Base-by-base conservation (phyloP, 2,329 filamentous ascomycete genomes). In the Ascochyta rabiei region DNA sequence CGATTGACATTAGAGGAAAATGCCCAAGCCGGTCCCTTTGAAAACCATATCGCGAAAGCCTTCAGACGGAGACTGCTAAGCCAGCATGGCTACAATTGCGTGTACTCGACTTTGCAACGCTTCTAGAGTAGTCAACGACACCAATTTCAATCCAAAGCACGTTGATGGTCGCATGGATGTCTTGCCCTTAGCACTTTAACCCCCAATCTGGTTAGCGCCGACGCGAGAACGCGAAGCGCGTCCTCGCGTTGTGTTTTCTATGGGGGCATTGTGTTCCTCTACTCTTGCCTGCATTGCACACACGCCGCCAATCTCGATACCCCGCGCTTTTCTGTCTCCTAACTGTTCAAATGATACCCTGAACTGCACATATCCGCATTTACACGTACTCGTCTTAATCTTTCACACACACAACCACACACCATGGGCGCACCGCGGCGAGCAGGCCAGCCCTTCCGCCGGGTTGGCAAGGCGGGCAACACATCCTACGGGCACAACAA, bases 401-500 rank as follows among this genome's bases (percentile, higher is more conserved):
- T 53, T 49, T 54, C 45, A 13, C 6, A 13, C 42, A 42, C 58
- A 28, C 48, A 5, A 46, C 53, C 43, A 35, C 58, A 67, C 70
- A 68, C 48, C 56, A 81, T 81, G 79, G 72, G 52, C 45, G 52
- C 78, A 35, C 76, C 79, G 48, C 77, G 77, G 65, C 69, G 77
- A 39, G 59, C 67, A 61, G 73, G 73, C 48, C 74, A 76, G 57
- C 69, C 74, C 48, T 76, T 72, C 57, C 74, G 76, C 61, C 77
- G 78, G 58, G 74, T 79, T 49, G 74, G 75, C 63, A 77, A 58
- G 60, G 67, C 52, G 51, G 74, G 72, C 61, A 75, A 75, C 62
- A 72, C 76, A 39, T 72, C 74, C 43, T 74, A 77, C 68, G 80
- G 84, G 60, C 80, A 82, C 44, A 81, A 81, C 49, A 84, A 84